Evolutionary conservation across 495 filamentous ascomycete species (phyloP), one percentile per base, ranked within the genome.

Genomic region (Elaphomyces granulatus): DNA sequence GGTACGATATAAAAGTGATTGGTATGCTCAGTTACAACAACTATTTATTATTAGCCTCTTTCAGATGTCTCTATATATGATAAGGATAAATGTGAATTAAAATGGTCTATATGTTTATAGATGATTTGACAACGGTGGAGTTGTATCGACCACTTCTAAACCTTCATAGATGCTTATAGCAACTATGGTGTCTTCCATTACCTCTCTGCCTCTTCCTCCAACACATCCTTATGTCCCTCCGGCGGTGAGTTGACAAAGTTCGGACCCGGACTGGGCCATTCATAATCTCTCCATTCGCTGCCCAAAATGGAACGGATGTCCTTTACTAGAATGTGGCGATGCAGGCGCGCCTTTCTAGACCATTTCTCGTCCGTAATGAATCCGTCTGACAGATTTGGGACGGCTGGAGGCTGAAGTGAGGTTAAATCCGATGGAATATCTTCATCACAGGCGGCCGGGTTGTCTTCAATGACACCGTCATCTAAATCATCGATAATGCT

Each of bases 401-500:
- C 54, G 17, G 34, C 34, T 0, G 53, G 44, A 2, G 41, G 15
- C 16, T 52, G 47, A 4, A 34, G 2, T 1, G 41, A 45, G 15
- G 43, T 45, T 9, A 52, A 33, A n/a, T n/a, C n/a, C n/a, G n/a
- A n/a, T n/a, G n/a, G n/a, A n/a, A 49, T 34, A 34, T 55, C 45
- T 17, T 44, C 35, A 20, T 52, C 39, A 9, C 19, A 18, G 7
- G 8, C 35, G 10, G 36, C 47, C 6, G 46, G 37, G 12, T 53
- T 43, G 0, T 73, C 58, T 32, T 62, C 55, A 15, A n/a, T 34
- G 19, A 30, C 18, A 40, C 63, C 58, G 47, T 71, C 70, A 55
- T 64, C 65, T 19, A 70, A 54, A 0, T 80, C 77, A 42, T 86
- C 77, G 8, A 90, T 52, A 23, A 87, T 81, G 54, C 72, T 80